phyloP scores from a whole-genome alignment of 768 basidiomycete genomes.

The Pleurotus tuoliensis region DNA sequence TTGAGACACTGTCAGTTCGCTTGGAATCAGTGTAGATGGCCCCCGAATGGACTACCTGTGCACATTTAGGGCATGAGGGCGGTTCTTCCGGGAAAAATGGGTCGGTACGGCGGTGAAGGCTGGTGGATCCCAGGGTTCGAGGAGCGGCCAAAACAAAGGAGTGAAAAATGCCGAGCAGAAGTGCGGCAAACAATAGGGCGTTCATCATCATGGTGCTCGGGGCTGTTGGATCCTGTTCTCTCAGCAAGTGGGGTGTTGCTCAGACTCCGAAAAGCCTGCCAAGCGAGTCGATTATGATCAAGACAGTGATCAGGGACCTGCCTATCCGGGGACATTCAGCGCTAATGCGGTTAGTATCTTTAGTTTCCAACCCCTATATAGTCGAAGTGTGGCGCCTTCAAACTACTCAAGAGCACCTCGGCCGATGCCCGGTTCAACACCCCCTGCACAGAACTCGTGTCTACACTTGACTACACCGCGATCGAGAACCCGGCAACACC shows the following conservation, averaged over 20 bases:
- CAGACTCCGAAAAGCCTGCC: background rate
- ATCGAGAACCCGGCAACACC: too few relatives aligned
- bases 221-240: too few relatives aligned
- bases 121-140: background rate
- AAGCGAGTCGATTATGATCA: background rate
- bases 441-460: too few relatives aligned
- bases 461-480: too few relatives aligned
- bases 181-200: background rate
- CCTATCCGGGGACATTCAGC: too few relatives aligned
- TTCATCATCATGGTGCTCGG: too few relatives aligned
- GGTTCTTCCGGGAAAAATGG: slow-evolving; percentile 52
- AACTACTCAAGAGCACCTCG: too few relatives aligned
- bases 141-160: slow-evolving; percentile 5
- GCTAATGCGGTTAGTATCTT: too few relatives aligned
- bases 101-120: slow-evolving; percentile 12
- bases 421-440: too few relatives aligned
- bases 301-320: background rate
- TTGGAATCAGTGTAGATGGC: background rate
- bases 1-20: background rate
- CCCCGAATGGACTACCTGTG: slow-evolving; percentile 28
- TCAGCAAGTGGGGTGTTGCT: too few relatives aligned
- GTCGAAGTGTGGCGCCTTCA: too few relatives aligned
- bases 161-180: background rate
- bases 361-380: too few relatives aligned
- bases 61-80: slow-evolving; percentile 58